Conservation (phyloP, 345 rosid genomes). For the Brassica napus region DNA sequence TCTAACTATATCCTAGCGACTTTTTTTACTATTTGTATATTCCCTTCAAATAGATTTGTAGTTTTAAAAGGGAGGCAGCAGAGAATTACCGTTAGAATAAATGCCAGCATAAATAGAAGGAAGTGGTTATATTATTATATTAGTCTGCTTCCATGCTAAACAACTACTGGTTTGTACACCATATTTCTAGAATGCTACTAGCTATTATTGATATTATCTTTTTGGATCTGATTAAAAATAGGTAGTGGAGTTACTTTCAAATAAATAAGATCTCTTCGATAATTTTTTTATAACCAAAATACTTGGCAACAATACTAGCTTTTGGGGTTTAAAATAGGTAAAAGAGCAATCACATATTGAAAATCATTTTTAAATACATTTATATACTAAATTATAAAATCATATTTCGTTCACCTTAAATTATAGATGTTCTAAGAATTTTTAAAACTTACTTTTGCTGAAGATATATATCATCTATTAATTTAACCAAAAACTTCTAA, state of each 20-base stretch:
- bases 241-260: not conserved
- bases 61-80: not conserved
- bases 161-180: not conserved
- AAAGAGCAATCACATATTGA: not conserved
- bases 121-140: not conserved
- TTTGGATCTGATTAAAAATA: not conserved
- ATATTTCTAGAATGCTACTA: not conserved
- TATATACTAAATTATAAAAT: too few species aligned
- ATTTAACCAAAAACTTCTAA: too few species aligned
- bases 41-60: constrained; percentile 27
- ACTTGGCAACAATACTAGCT: not conserved
- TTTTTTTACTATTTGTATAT: constrained; percentile 21
- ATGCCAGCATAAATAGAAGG: not conserved
- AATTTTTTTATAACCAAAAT: not conserved
- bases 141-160: not conserved
- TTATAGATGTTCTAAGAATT: too few species aligned
- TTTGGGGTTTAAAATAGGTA: not conserved
- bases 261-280: not conserved
- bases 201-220: not conserved
- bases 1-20: not conserved
- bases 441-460: too few species aligned
- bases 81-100: constrained; percentile 7
- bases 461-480: too few species aligned
- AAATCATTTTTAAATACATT: too few species aligned
- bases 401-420: not conserved